Evolutionary conservation across 1,284 basidiomycete species (phyloP), one percentile per base, ranked within the genome.

Genomic region (Mycena sp.): DNA sequence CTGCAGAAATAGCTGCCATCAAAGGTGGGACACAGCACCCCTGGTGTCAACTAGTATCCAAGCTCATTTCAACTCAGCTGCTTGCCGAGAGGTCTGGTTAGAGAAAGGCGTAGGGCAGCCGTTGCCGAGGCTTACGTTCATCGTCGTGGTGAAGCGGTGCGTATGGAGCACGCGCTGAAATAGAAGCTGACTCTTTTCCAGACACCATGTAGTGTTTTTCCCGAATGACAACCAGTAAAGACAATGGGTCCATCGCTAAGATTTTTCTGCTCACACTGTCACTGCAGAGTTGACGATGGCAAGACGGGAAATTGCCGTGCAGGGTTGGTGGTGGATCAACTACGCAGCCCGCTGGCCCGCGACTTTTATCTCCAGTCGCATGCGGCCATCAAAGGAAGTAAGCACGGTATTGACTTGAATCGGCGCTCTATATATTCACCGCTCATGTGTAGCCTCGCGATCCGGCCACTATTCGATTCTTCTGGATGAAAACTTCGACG

Each of bases 381-480:
- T 61, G 76, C 70, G 17, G 76, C 76, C 9, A 63, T 81, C 7
- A 72, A 78, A 45, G 79, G 79, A 29, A 81, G 73, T 69, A 66
- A 70, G 55, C 65, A 53, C 63, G 71, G 38, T 0, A 35, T 1
- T 44, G 23, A 35, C 21, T 38, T 40, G 19, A 32, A 30, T 25
- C 19, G 29, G 32, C 14, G 7, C 14, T 14, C 9, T 7, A 16
- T 21, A 16, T 44, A 51, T 37, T 29, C 28, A 28, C 7, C 29
- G 49, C 2, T 44, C 35, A 12, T 38, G n/a, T 28, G 38, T 61
- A 86, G 84, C 84, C 0, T 81, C 80, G 32, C 73, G 85, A 2
- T 81, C 88, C 0, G 78, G 80, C 2, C 88, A 91, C 53, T 90
- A 91, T 44, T 80, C 86, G 4, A 80, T 91, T 7, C 74, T 91